Evolutionary conservation across 108 stramenopile genomes (phyloP), one percentile per base, ranked within the genome.

Genomic region (Stephanodiscus triporus): DNA sequence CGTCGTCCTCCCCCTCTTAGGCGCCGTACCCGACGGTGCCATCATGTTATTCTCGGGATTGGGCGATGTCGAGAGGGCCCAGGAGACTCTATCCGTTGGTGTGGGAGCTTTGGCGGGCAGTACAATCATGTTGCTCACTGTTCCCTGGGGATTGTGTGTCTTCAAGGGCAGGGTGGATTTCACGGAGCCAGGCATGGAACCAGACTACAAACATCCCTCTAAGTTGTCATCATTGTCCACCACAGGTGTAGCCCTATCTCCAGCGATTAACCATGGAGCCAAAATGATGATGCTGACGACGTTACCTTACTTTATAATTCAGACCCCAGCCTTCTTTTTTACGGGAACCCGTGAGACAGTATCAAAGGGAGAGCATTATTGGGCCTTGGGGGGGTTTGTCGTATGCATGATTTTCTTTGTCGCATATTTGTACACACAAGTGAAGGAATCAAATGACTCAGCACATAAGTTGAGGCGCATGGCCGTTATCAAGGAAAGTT

Each of bases 51-150:
- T 99, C 67, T 89, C 87, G 11, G 98, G 98, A 32, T 66, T 98
- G 36, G 95, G 95, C n/a, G 87, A 88, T 53, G 68, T 88, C 32
- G 88, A 91, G 54, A 66, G 59, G 38, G 96, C 92, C 16, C 91
- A 95, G 62, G 90, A 94, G 63, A 91, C 96, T 17, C 85, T 98
- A 6, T 72, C 85, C 11, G 97, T 98, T 9, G 98, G 97, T 17
- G 96, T 99, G 6, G 98, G 98, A 13, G 97, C 98, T 24, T 83
- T 99, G 62, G 98, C 98, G 0, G 98, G 97, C 26, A 91, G 89
- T 23, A 99, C 97, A 29, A 97, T 98, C 62, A 97, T 99, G 97
- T 90, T 99, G 55, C 69, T 99, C 69, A 99, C 97, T 10, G 85
- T 99, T 2, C 97, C 98, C 10, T 97, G 93, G 90, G 86, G 81